Percentiles rank a stretch among this genome's conserved stretches.
phyloP scores from a whole-genome alignment of 495 filamentous ascomycete genomes.

The Peziza echinospora region DNA sequence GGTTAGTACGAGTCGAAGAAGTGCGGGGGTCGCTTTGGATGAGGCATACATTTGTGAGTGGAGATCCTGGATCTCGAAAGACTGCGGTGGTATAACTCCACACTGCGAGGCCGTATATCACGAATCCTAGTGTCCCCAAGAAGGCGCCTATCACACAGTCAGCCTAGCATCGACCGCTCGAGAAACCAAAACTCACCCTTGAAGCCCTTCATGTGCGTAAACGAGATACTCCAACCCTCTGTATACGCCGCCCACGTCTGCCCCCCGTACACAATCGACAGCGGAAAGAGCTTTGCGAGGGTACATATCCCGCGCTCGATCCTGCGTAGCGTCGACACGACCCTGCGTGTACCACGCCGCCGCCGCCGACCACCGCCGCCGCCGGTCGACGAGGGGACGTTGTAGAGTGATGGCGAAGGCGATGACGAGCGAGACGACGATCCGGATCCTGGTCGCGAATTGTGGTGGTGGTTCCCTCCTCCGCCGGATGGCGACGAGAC shows the following conservation, averaged over 20 bases:
- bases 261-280: conserved; percentile 69
- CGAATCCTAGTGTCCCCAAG: conserved; percentile 35
- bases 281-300: conserved; percentile 62
- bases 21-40: conserved; percentile 32
- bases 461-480: no score
- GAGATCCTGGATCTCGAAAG: conserved; percentile 70
- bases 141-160: conserved; percentile 21
- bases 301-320: conserved; percentile 38
- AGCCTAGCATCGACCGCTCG: not conserved
- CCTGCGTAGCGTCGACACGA: conserved; percentile 13
- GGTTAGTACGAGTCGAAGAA: conserved; percentile 32
- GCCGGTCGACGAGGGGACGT: conserved; percentile 9
- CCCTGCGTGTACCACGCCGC: conserved; percentile 3
- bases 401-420: conserved; percentile 9
- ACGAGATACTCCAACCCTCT: conserved; percentile 49
- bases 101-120: conserved; percentile 61
- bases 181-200: conserved; percentile 35
- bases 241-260: conserved; percentile 86
- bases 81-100: conserved; percentile 78
- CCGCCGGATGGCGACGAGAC: no score
- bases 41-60: conserved; percentile 26
- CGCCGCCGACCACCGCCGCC: no score
- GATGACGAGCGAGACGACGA: not conserved
- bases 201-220: conserved; percentile 33
- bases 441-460: no score